Conservation (phyloP, 129 eudicot species). For the Erigeron canadensis region DNA sequence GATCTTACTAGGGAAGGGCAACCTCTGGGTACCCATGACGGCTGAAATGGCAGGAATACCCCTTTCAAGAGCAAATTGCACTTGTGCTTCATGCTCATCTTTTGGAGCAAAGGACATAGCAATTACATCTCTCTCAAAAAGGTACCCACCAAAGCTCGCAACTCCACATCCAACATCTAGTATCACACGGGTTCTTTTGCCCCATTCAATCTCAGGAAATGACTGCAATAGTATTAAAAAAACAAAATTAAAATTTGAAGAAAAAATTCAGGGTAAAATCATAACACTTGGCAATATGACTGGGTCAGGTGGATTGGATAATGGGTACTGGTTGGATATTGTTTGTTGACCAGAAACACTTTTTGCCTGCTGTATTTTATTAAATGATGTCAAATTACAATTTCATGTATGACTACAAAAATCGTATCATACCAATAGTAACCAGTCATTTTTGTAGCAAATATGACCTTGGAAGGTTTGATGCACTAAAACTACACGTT, state of each 20-base stretch:
- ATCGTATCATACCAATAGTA: not conserved
- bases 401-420: not conserved
- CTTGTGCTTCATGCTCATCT: slow-evolving; percentile 67
- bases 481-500: not conserved
- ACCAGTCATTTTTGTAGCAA: not conserved
- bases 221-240: slow-evolving; percentile 25
- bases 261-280: not conserved
- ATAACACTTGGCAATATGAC: not conserved
- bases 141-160: slow-evolving; percentile 60
- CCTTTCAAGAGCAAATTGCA: slow-evolving; percentile 62
- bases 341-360: not conserved
- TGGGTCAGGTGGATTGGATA: not conserved
- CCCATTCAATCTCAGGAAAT: slow-evolving; percentile 52
- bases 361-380: not conserved
- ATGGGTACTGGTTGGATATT: not conserved
- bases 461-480: not conserved
- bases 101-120: slow-evolving; percentile 68
- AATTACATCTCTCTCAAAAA: slow-evolving; percentile 49
- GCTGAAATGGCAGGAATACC: slow-evolving; percentile 63
- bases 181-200: slow-evolving; percentile 55
- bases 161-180: slow-evolving; percentile 70
- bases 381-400: not conserved
- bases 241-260: not conserved
- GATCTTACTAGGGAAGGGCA: slow-evolving; percentile 56
- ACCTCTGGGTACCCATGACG: slow-evolving; percentile 63